Evolutionary conservation across 2,329 filamentous ascomycete genomes (phyloP), one percentile per base, ranked within the genome.

Genomic region (Paradendryphiella salina): DNA sequence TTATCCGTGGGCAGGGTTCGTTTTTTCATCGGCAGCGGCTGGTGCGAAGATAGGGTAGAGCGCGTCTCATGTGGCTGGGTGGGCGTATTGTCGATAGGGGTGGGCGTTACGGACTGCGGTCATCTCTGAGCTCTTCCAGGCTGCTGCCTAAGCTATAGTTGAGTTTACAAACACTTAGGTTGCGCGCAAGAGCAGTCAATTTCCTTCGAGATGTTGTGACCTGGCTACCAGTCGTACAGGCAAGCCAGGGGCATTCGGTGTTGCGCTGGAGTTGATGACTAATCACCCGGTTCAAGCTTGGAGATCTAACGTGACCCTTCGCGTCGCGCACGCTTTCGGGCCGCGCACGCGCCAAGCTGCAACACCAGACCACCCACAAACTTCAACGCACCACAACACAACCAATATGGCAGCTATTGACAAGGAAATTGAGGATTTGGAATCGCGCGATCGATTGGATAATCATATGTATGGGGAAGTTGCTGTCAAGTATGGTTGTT

Each of bases 181-280:
- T 36, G 17, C 6, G 34, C 17, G n/a, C 1, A n/a, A 13, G 17
- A 36, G n/a, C 14, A 2, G 6, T 8, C 8, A 13, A 29, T n/a
- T 2, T 38, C 28, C 48, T 41, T 20, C 33, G 26, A 42, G 18
- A 20, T 14, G 20, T 32, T 14, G 33, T 32, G 26, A n/a, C 13
- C 23, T 15, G 14, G 26, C 28, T 10, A 8, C 14, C 18, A 15
- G 23, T 26, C 28, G n/a, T 28, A 33, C 18, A 23, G 26, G 9
- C 37, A 23, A 28, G 20, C 33, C 18, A 47, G 14, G 37, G 23
- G 32, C 26, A 18, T 15, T 41, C 1, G 36, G 18, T 41, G 26
- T 15, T 47, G 14, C 42, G 36, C 34, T 47, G 14, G 14, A 15
- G 7, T 21, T 11, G 21, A 40, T 46, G 29, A 50, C 41, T 50